A percentile compares a stretch with the other conserved stretches of the same genome.
phyloP scores from a whole-genome alignment of 1,284 basidiomycete genomes.

The Pyrrhoderma noxium region DNA sequence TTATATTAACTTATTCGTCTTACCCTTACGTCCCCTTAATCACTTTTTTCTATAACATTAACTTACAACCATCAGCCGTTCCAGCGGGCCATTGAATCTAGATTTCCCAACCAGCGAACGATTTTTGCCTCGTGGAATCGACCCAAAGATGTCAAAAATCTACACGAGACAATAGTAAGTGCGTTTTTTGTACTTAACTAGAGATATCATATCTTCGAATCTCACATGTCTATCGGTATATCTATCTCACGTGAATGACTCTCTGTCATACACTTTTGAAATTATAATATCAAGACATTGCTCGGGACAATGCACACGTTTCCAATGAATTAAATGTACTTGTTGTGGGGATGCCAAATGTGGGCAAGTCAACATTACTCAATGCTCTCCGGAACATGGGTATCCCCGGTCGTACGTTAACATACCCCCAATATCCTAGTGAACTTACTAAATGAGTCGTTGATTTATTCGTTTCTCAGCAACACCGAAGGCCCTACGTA shows the following conservation, averaged over 20 bases:
- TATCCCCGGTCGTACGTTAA: slow-evolving; percentile 70
- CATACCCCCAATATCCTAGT: no score
- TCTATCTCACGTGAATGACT: no score
- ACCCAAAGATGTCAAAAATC: slow-evolving; percentile 50
- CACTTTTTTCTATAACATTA: not conserved
- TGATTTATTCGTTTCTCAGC: slow-evolving; percentile 24
- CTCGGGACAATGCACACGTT: slow-evolving; percentile 51
- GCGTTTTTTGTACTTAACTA: slow-evolving; percentile 31
- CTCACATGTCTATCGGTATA: not conserved
- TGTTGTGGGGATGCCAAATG: slow-evolving; percentile 97
- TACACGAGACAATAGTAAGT: slow-evolving; percentile 67
- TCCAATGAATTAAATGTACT: slow-evolving; percentile 77
- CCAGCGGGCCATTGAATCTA: slow-evolving; percentile 54
- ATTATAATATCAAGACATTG: slow-evolving; percentile 65
- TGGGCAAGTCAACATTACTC: slow-evolving; percentile 92
- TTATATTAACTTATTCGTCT: no score
- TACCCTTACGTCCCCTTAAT: no score
- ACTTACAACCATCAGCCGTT: slow-evolving; percentile 55
- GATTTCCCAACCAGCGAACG: slow-evolving; percentile 58
- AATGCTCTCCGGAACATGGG: slow-evolving; percentile 90
- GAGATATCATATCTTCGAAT: not conserved
- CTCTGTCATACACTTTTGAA: no score
- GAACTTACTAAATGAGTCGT: no score
- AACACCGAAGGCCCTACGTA: slow-evolving; percentile 82
- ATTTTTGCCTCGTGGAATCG: slow-evolving; percentile 68